phyloP scores from a whole-genome alignment of 2,329 filamentous ascomycete species.

The Apiospora malaysiana region DNA sequence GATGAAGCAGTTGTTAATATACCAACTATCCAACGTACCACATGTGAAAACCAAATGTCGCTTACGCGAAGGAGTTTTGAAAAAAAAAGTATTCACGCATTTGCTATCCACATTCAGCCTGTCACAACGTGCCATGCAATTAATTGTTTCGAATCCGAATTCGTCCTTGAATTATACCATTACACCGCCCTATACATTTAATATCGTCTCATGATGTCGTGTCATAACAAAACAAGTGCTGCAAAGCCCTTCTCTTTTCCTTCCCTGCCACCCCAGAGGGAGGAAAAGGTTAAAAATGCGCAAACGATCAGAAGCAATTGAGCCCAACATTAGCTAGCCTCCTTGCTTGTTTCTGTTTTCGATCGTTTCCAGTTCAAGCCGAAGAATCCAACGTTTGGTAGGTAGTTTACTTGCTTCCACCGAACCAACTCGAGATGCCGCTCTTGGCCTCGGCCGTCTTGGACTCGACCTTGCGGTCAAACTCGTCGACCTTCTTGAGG shows the following conservation, averaged over 20 bases:
- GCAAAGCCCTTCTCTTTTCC: background rate
- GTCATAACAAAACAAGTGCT: background rate
- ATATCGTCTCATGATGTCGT: constrained; percentile 14
- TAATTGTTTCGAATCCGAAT: background rate
- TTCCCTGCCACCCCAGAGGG: background rate
- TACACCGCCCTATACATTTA: constrained; percentile 10
- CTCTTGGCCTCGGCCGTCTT: constrained; percentile 83
- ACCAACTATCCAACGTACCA: background rate
- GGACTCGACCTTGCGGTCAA: constrained; percentile 82
- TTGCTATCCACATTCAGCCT: background rate
- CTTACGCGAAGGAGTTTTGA: background rate
- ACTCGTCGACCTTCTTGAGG: constrained; percentile 77
- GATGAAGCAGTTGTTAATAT: background rate
- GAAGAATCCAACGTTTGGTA: too few species aligned
- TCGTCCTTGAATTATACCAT: constrained; percentile 10
- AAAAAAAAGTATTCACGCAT: background rate
- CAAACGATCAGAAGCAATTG: background rate
- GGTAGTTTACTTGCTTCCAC: constrained; percentile 56
- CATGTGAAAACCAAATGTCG: background rate
- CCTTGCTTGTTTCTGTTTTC: background rate
- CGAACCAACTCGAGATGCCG: constrained; percentile 85
- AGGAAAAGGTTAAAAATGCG: too few species aligned
- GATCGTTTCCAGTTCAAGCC: background rate
- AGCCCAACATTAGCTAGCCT: background rate
- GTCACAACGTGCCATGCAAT: background rate